Evolutionary conservation across 352 stramenopile species (phyloP).

Genomic region (Globisporangium abappressorium): DNA sequence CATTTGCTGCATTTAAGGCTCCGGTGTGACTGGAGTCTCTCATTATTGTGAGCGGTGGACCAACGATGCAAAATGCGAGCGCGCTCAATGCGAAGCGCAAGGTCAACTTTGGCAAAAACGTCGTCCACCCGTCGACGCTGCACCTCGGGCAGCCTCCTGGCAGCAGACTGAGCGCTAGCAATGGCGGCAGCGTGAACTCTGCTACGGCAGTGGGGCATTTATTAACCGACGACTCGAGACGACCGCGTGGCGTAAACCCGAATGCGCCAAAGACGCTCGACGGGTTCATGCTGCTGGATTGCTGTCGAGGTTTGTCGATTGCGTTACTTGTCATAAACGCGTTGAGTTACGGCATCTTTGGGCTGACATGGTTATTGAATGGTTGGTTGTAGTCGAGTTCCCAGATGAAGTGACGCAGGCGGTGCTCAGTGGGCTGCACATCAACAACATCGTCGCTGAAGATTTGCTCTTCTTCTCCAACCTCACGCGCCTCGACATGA

Average conservation of each 20-base stretch:
- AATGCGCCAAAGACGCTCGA: constrained; percentile 54
- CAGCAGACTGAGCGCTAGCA: not conserved
- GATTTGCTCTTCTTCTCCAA: constrained; percentile 81
- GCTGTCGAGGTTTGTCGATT: constrained; percentile 47
- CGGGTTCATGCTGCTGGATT: constrained; percentile 77
- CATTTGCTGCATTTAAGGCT: not conserved
- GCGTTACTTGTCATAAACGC: not conserved
- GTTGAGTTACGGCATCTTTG: not conserved
- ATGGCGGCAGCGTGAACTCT: not conserved
- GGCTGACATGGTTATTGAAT: not conserved
- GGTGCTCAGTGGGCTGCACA: constrained; percentile 56
- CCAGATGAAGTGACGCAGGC: constrained; percentile 71
- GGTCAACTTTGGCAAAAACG: constrained; percentile 23
- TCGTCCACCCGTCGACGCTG: constrained; percentile 24
- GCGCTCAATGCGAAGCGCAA: constrained; percentile 25
- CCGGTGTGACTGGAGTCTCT: not conserved
- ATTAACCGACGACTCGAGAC: not conserved
- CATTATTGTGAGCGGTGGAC: not conserved
- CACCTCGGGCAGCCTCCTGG: constrained; percentile 11
- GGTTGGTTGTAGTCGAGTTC: constrained; percentile 56
- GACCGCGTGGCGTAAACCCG: constrained; percentile 18
- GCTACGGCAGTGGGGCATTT: not conserved
- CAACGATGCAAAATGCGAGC: constrained; percentile 19
- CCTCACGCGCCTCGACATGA: constrained; percentile 71
- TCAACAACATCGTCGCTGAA: constrained; percentile 60